Conservation (phyloP, 768 basidiomycete species). For the Lactarius trivialis region DNA sequence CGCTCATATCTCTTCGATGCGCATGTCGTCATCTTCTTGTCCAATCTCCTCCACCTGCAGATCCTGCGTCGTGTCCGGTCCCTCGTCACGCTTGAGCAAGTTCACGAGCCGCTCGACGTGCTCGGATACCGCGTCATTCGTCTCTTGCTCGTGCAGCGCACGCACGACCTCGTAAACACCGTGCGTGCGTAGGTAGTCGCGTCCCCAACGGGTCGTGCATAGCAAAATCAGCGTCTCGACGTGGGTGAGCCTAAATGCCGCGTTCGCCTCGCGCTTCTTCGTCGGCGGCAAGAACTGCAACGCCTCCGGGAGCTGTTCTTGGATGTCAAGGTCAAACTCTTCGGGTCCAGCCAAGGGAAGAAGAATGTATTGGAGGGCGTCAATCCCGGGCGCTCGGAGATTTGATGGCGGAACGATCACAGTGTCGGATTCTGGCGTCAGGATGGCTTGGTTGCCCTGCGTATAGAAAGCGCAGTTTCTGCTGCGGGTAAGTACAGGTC, state of each 20-base stretch:
- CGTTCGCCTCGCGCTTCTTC: slow-evolving; percentile 78
- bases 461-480: slow-evolving; percentile 78
- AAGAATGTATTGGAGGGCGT: slow-evolving; percentile 77
- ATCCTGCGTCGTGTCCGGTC: slow-evolving; percentile 39
- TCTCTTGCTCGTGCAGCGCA: slow-evolving; percentile 70
- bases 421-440: slow-evolving; percentile 53
- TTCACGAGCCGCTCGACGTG: slow-evolving; percentile 85
- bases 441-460: slow-evolving; percentile 61
- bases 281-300: slow-evolving; percentile 84
- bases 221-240: slow-evolving; percentile 87
- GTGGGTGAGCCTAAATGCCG: slow-evolving; percentile 68
- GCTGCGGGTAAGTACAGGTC: slow-evolving; percentile 20
- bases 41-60: slow-evolving; percentile 28
- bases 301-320: slow-evolving; percentile 76
- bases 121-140: slow-evolving; percentile 76
- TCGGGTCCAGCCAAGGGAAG: slow-evolving; percentile 92
- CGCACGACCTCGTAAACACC: slow-evolving; percentile 87
- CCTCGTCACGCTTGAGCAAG: slow-evolving; percentile 76
- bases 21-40: slow-evolving; percentile 52
- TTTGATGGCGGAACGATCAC: slow-evolving; percentile 54
- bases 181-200: slow-evolving; percentile 68
- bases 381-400: slow-evolving; percentile 64
- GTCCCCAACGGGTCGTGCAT: slow-evolving; percentile 83
- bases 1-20: slow-evolving; percentile 65
- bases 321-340: slow-evolving; percentile 89